Evolutionary conservation across 495 filamentous ascomycete species (phyloP), one percentile per base, ranked within the genome.

Genomic region (Hypoxylon subgilvum): DNA sequence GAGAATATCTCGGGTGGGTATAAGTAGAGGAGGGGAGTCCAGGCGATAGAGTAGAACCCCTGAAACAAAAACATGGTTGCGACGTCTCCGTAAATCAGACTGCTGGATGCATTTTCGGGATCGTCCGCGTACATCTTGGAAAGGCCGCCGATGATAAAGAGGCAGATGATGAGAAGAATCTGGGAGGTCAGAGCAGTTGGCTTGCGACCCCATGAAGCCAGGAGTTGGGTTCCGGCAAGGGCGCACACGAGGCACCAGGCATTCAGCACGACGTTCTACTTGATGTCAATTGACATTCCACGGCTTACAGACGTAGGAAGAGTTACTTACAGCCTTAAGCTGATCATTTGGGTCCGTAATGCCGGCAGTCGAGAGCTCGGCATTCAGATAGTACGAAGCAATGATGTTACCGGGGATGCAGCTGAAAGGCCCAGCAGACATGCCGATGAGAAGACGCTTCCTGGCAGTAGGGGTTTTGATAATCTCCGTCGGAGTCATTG

Each of bases 371-470:
- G 67, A 54, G 7, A 82, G 73, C 57, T 78, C 75, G 5, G 59
- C 52, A 8, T 72, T 72, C 2, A 81, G 71, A 57, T 79, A 81
- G 56, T 81, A 83, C 9, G 71, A 76, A 0, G 77, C 76, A 54
- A 82, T 79, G 43, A 79, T 75, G 47, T 80, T 80, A 1, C 79
- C 79, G 0, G 76, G 76, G 38, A 82, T 75, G 48, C 76, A 79
- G 13, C 71, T 75, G 49, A 82, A 81, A 3, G 74, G 67, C 17
- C 60, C 67, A 43, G 72, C 57, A 1, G 71, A 75, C 63, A 76
- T 75, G 32, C 72, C 76, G 53, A 80, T 74, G 7, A 80, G 63
- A 0, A 79, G 56, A n/a, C 78, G 64, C 46, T 72, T 79, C 42
- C 78, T 62, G n/a, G 74, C 61, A 0, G 52, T 57, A 4, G 77